Base-by-base conservation (phyloP, 2,329 filamentous ascomycete species). In the Lojkania enalia region DNA sequence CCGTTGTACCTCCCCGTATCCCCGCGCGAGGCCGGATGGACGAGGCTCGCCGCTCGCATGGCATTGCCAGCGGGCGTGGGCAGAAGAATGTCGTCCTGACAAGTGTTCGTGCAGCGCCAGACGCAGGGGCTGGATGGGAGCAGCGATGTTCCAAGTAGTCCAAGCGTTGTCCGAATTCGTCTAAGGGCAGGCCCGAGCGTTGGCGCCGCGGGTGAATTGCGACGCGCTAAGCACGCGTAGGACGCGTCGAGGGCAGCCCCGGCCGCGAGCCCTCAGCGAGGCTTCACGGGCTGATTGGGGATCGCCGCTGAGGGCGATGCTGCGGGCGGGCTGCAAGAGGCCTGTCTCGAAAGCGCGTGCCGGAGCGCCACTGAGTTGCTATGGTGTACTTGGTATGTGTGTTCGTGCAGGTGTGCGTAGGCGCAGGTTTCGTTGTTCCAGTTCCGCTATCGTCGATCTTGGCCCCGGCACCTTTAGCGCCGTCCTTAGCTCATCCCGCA, bases 41-140 rank as follows among this genome's bases (percentile, higher is more conserved):
- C 7, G 37, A 40, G 37, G 36, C 19, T 29, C 14, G 39, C 36
- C 30, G 36, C 19, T 29, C 14, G 39, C 36, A 42, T 37, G 23
- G 19, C 3, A 4, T 9, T 15, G 15, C 32, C 5, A 29, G 32
- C 14, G 42, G 35, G 35, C 11, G 37, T 42, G 18, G 44, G 39
- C 16, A 12, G 20, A 19, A 32, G 42, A 13, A 21, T 29, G 44
- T 42, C 31, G 38, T 30, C 38, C 32, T 42, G 44, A 46, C 44
- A 46, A 41, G 38, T 46, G 44, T 42, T 46, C 44, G 44, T 46
- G 44, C 44, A 46, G 29, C 4, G n/a, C 12, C 23, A 3, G 44
- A 47, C 35, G 44, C 44, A 47, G 44, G 44, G 44, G 44, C 44
- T 42, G 39, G 13, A n/a, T 18, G 18, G 19, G 18, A 4, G 19